A percentile compares a stretch with the other conserved stretches of the same genome.
Conservation (phyloP, 2,329 filamentous ascomycete genomes). For the Cladosporium sphaerospermum region DNA sequence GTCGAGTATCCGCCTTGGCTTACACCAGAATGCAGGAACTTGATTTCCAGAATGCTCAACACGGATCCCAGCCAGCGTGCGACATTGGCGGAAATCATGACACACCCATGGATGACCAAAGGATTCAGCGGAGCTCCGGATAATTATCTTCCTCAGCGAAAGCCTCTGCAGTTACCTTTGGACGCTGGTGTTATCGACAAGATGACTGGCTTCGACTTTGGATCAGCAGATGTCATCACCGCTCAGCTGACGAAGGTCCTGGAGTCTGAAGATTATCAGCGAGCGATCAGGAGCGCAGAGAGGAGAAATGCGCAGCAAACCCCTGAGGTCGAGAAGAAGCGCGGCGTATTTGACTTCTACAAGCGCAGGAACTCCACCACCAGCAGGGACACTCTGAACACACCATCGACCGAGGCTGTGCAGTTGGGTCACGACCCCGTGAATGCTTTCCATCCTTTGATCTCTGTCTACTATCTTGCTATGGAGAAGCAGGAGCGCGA, state of each 20-base stretch:
- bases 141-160: conserved; percentile 75
- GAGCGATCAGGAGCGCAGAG: conserved; percentile 65
- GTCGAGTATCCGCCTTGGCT: conserved; percentile 96
- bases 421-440: conserved; percentile 77
- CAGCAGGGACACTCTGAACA: conserved; percentile 78
- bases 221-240: conserved; percentile 74
- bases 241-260: conserved; percentile 77
- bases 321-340: conserved; percentile 70
- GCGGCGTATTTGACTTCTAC: conserved; percentile 95
- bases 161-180: conserved; percentile 77
- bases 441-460: conserved; percentile 85
- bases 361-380: conserved; percentile 84
- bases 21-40: conserved; percentile 82
- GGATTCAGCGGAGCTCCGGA: conserved; percentile 82
- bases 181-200: conserved; percentile 78
- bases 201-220: conserved; percentile 99
- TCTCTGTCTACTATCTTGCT: conserved; percentile 96
- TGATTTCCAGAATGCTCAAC: conserved; percentile 91
- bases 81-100: conserved; percentile 85
- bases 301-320: conserved; percentile 58
- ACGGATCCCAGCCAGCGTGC: conserved; percentile 86
- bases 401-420: conserved; percentile 79
- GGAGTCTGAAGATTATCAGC: conserved; percentile 89
- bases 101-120: conserved; percentile 92
- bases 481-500: conserved; percentile 88